Percentiles rank a stretch among this genome's conserved stretches.
These are phyloP conservation scores for Periconia sp. DNA, from an alignment of 2,329 filamentous ascomycete genomes.

Conservation along the genomic window DNA sequence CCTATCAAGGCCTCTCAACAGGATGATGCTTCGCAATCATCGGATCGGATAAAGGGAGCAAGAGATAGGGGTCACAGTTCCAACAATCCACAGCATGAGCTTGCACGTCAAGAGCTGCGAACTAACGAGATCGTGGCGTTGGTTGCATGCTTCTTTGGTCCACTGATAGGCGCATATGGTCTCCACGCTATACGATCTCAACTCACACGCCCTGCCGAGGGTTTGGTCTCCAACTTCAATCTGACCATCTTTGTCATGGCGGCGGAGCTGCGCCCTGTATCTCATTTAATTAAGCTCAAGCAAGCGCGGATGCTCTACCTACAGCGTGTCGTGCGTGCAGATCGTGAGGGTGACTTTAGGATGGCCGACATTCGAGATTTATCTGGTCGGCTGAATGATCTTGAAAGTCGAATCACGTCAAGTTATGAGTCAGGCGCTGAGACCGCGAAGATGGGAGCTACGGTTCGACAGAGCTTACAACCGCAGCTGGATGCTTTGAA, in stretches of 20 bases:
- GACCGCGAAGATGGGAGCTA: conserved; percentile 46
- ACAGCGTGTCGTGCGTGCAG: conserved; percentile 65
- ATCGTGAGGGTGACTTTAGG: conserved; percentile 18
- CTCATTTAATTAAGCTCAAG: conserved; percentile 79
- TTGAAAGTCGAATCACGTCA: conserved; percentile 63
- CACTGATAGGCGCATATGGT: conserved; percentile 77
- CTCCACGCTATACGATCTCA: conserved; percentile 79
- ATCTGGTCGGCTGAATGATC: conserved; percentile 64
- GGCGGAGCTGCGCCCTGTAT: conserved; percentile 79
- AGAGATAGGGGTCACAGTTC: not conserved
- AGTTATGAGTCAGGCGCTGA: conserved; percentile 43
- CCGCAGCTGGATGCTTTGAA: conserved; percentile 87
- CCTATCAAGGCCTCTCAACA: conserved; percentile 17
- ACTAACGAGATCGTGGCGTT: conserved; percentile 75
- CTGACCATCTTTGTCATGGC: conserved; percentile 86
- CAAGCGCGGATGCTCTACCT: conserved; percentile 78
- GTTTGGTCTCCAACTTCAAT: conserved; percentile 89
- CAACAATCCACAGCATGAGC: conserved; percentile 38
- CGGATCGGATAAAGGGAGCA: conserved; percentile 9
- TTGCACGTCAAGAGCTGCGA: conserved; percentile 64
- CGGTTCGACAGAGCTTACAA: conserved; percentile 68
- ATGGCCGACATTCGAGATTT: conserved; percentile 44
- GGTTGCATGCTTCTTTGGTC: conserved; percentile 75
- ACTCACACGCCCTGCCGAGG: conserved; percentile 80
- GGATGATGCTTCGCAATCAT: conserved; percentile 5